phyloP scores from a whole-genome alignment of 305 asterid genomes.

The Fraxinus nigra region DNA sequence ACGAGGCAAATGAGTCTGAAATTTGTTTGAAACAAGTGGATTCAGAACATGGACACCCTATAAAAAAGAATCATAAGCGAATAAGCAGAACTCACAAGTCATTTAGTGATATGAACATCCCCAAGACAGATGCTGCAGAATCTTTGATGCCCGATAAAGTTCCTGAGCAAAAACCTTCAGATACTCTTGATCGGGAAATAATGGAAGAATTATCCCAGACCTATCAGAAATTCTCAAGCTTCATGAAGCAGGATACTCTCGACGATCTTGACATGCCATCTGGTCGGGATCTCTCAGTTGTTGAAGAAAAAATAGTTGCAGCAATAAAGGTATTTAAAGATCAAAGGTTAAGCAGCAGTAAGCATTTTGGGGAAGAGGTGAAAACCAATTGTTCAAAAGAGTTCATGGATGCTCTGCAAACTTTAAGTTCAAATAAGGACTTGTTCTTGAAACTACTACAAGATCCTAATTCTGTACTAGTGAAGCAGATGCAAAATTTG shows the following conservation, averaged over 20 bases:
- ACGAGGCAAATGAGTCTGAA: slow-evolving; percentile 37
- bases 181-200: slow-evolving; percentile 51
- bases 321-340: slow-evolving; percentile 63
- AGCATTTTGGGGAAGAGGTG: slow-evolving; percentile 47
- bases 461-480: slow-evolving; percentile 58
- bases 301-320: slow-evolving; percentile 60
- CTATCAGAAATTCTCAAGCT: slow-evolving; percentile 28
- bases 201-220: slow-evolving; percentile 48
- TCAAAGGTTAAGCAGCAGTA: slow-evolving; percentile 39
- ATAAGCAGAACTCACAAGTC: slow-evolving; percentile 35
- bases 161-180: slow-evolving; percentile 28
- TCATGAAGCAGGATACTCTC: slow-evolving; percentile 25
- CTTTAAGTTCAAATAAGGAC: slow-evolving; percentile 51
- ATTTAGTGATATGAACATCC: slow-evolving; percentile 41
- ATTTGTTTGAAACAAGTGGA: slow-evolving; percentile 28
- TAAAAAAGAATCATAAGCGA: slow-evolving; percentile 38
- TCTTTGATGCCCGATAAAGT: slow-evolving; percentile 28
- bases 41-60: slow-evolving; percentile 29
- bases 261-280: slow-evolving; percentile 31
- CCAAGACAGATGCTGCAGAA: slow-evolving; percentile 35
- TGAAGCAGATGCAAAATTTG: slow-evolving; percentile 46
- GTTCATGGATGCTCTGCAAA: slow-evolving; percentile 62
- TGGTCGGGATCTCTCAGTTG: slow-evolving; percentile 35
- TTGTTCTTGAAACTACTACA: slow-evolving; percentile 56
- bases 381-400: slow-evolving; percentile 49